Evolutionary conservation across 306 rosid genomes (phyloP), one percentile per base, ranked within the genome.

Genomic region (Cucumis hystrix): DNA sequence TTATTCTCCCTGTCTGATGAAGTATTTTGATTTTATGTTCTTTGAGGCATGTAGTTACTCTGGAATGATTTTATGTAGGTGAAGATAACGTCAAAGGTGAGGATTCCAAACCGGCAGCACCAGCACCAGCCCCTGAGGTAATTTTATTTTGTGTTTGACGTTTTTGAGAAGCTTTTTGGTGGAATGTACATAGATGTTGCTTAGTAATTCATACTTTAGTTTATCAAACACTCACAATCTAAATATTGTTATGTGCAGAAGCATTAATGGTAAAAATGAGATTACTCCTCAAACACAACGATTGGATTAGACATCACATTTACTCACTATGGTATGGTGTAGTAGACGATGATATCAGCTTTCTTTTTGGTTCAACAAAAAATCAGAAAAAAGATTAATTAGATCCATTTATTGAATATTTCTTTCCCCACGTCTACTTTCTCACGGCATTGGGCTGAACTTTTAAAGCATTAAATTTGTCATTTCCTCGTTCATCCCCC

Each of bases 1-100:
- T 67, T 20, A 41, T 67, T 51, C n/a, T 67, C 18, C 18, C 55
- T 8, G 10, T 67, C 1, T 40, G 74, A 67, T 41, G 52, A 21
- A 67, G 12, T 67, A 67, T 37, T 23, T 18, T 65, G n/a, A 18
- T 39, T 18, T 43, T 70, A 70, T 70, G 21, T 3, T 15, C 20
- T 2, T 21, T 5, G 41, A 43, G 37, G n/a, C 37, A 7, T 68
- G 56, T 12, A 47, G 40, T 45, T 56, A 55, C 30, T 60, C 40
- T 61, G 28, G 10, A 40, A 64, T 83, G 45, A 69, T 76, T 51
- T 81, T 59, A 43, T 84, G 81, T 87, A 95, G 99, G 97, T 83
- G 98, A 92, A 56, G 99, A 95, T 10, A 87, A 61, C 85, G 18
- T 76, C 77, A 95, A 92, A 86, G 83, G 82, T 49, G 97, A 90